phyloP scores from a whole-genome alignment of 2,329 filamentous ascomycete species.

The Fusarium equiseti region DNA sequence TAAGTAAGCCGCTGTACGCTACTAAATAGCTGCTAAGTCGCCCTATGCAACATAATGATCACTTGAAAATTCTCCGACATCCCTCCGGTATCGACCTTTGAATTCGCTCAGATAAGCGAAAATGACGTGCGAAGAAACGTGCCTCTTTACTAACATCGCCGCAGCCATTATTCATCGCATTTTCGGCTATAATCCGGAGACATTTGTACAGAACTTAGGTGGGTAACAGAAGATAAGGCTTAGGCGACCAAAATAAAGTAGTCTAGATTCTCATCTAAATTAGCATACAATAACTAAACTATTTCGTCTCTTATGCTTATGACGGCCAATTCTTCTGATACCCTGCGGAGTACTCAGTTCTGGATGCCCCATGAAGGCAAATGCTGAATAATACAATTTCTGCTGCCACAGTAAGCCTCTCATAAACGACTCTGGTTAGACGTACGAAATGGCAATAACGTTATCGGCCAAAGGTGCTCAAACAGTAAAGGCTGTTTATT shows the following conservation, averaged over 20 bases:
- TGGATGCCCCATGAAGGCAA: background rate
- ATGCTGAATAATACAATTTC: constrained; percentile 30
- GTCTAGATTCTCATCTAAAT: too few species aligned
- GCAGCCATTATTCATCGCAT: constrained; percentile 1
- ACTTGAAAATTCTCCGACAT: background rate
- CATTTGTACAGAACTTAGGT: background rate
- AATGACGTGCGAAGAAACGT: constrained; percentile 20
- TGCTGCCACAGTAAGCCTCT: background rate
- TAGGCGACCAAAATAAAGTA: too few species aligned
- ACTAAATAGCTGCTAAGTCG: background rate
- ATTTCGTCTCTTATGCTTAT: too few species aligned
- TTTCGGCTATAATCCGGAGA: background rate
- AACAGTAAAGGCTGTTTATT: background rate
- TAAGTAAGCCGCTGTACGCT: background rate
- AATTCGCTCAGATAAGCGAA: constrained; percentile 13
- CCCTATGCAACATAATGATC: background rate
- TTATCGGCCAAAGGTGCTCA: background rate
- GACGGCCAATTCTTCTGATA: too few species aligned
- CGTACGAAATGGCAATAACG: too few species aligned
- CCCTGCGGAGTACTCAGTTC: background rate
- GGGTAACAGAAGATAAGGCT: too few species aligned
- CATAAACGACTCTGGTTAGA: background rate
- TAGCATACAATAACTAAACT: too few species aligned
- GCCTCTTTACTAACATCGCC: background rate
- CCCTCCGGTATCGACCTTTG: background rate